Conservation (phyloP, 148 eudicot species). For the Amaranthus palmeri region DNA sequence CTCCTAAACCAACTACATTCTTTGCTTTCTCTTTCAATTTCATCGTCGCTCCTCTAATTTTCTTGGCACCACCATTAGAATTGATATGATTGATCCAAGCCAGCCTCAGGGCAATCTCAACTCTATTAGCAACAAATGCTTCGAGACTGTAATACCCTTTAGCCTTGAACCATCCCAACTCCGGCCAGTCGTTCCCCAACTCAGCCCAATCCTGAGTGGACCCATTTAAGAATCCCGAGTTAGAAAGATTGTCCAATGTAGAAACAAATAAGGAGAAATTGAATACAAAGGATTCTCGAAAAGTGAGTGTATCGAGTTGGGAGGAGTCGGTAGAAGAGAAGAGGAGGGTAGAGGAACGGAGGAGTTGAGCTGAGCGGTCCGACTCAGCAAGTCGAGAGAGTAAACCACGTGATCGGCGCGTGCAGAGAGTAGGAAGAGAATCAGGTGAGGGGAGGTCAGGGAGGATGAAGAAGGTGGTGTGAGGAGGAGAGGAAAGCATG, state of each 20-base stretch:
- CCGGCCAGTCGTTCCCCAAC: slow-evolving; percentile 67
- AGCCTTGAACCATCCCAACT: slow-evolving; percentile 79
- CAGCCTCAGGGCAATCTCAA: slow-evolving; percentile 77
- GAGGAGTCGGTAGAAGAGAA: slow-evolving; percentile 65
- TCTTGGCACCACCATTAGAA: slow-evolving; percentile 47
- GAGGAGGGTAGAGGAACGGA: slow-evolving; percentile 39
- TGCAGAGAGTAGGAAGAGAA: slow-evolving; percentile 70
- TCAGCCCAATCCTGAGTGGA: slow-evolving; percentile 45
- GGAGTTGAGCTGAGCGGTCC: slow-evolving; percentile 48
- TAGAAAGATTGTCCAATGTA: slow-evolving; percentile 58
- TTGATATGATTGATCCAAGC: slow-evolving; percentile 63
- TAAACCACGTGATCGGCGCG: slow-evolving; percentile 28
- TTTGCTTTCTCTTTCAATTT: slow-evolving; percentile 67
- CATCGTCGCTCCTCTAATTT: slow-evolving; percentile 47
- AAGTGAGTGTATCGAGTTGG: slow-evolving; percentile 52
- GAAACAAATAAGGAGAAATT: slow-evolving; percentile 48
- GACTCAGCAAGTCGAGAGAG: slow-evolving; percentile 53
- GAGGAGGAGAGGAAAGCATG: slow-evolving; percentile 38
- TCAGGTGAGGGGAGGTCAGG: slow-evolving; percentile 21
- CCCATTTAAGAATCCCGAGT: slow-evolving; percentile 58
- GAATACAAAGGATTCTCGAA: slow-evolving; percentile 48
- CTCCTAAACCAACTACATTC: slow-evolving; percentile 50
- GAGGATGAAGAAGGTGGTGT: background rate
- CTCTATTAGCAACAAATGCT: slow-evolving; percentile 69
- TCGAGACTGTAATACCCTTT: slow-evolving; percentile 82